Conservation (phyloP, 495 filamentous ascomycete species). For the Schizothecium vesticola region DNA sequence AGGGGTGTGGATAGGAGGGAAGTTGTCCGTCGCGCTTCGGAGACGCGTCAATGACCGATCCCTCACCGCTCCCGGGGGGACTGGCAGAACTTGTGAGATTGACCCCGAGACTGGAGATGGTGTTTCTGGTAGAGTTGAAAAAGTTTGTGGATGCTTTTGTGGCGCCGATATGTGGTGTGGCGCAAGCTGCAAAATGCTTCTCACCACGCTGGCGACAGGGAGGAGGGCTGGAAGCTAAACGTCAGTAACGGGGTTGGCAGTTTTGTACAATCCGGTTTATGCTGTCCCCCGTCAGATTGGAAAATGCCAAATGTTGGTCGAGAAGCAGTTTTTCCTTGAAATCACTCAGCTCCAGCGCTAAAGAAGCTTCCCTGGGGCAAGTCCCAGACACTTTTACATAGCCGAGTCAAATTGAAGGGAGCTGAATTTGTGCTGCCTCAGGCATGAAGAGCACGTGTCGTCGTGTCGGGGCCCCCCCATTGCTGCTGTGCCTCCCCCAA, state of each 20-base stretch:
- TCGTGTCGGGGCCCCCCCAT: background rate
- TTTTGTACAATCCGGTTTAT: background rate
- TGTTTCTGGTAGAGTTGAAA: background rate
- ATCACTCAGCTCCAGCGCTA: background rate
- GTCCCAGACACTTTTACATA: background rate
- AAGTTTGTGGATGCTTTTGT: background rate
- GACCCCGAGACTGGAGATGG: background rate
- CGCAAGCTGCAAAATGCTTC: background rate
- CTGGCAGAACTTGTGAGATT: background rate
- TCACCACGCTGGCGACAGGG: background rate
- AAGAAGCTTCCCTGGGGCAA: background rate
- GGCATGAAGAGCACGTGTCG: background rate
- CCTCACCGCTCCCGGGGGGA: background rate
- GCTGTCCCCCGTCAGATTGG: background rate
- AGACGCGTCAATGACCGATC: background rate
- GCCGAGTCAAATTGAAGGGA: background rate
- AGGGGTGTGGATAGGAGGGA: background rate
- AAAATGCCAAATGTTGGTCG: background rate
- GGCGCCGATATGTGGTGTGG: background rate
- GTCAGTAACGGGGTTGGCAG: background rate
- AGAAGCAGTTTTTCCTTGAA: background rate
- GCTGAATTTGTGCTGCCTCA: background rate
- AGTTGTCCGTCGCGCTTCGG: background rate
- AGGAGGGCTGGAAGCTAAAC: background rate
- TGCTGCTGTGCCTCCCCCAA: background rate